Conservation (phyloP, 805 yeast genomes). For the Candida khao-thaluensis region DNA sequence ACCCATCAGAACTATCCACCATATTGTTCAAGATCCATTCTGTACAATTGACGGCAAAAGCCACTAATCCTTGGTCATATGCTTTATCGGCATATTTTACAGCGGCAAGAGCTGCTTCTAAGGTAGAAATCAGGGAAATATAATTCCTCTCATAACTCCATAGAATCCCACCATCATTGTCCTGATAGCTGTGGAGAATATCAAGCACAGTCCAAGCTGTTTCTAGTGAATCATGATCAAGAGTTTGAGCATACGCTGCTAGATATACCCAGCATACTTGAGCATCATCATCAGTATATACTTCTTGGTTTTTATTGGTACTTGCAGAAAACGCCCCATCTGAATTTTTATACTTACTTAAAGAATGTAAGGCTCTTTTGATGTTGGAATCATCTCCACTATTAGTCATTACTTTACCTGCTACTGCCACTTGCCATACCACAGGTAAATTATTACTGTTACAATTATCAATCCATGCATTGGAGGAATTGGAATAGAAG, state of each 20-base stretch:
- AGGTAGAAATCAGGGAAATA: conserved; percentile 25
- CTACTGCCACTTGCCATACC: conserved; percentile 26
- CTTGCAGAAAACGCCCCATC: conserved; percentile 24
- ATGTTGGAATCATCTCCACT: conserved; percentile 9
- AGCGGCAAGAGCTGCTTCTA: conserved; percentile 26
- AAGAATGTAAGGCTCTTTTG: conserved; percentile 13
- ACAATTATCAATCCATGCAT: conserved; percentile 19
- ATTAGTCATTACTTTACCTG: conserved; percentile 20
- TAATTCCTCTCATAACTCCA: conserved; percentile 20
- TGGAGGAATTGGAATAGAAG: conserved; percentile 11
- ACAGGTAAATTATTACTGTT: conserved; percentile 15
- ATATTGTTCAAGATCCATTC: conserved; percentile 16
- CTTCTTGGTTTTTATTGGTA: conserved; percentile 21
- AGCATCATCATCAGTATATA: conserved; percentile 28
- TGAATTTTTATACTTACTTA: conserved; percentile 15
- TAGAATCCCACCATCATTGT: conserved; percentile 39
- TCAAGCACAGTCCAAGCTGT: conserved; percentile 14
- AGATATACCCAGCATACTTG: conserved; percentile 25
- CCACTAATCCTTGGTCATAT: conserved; percentile 13
- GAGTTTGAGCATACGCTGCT: conserved; percentile 13
- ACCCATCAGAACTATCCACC: conserved; percentile 17
- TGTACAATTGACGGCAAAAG: conserved; percentile 18
- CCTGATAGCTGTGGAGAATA: conserved; percentile 66
- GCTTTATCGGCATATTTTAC: conserved; percentile 15
- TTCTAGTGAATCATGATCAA: conserved; percentile 2